These are phyloP conservation scores for Chrysosporium queenslandicum DNA, from an alignment of 2,329 filamentous ascomycete species.

Conservation along the genomic window DNA sequence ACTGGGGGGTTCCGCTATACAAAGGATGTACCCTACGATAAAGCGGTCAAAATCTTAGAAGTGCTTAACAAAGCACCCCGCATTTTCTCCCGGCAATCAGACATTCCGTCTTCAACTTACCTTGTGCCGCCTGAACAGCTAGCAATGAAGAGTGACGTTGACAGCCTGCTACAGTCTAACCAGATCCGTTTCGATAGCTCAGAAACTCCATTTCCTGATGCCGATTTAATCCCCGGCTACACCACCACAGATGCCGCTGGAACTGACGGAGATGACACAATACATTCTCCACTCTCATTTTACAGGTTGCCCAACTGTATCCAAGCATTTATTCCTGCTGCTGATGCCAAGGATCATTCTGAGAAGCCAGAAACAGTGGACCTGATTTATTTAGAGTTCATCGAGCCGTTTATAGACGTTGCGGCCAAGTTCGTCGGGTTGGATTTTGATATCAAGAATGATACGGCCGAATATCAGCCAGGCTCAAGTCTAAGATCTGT, in stretches of 20 bases:
- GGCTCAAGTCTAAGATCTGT: slow-evolving; percentile 48
- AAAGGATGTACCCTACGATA: slow-evolving; percentile 67
- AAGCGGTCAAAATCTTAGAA: slow-evolving; percentile 58
- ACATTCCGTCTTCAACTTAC: slow-evolving; percentile 19
- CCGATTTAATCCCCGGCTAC: slow-evolving; percentile 58
- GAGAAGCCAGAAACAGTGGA: slow-evolving; percentile 61
- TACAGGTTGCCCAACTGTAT: slow-evolving; percentile 77
- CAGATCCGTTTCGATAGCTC: slow-evolving; percentile 10
- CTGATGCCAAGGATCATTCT: slow-evolving; percentile 16
- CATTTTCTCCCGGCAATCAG: slow-evolving; percentile 31
- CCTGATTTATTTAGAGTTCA: slow-evolving; percentile 83
- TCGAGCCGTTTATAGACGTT: slow-evolving; percentile 68
- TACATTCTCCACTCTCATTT: slow-evolving; percentile 64
- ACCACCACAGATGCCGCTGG: slow-evolving; percentile 81
- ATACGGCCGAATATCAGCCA: slow-evolving; percentile 45
- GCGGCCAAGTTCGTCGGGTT: slow-evolving; percentile 56
- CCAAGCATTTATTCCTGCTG: slow-evolving; percentile 53
- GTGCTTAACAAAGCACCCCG: slow-evolving; percentile 50
- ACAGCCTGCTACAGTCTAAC: neutral
- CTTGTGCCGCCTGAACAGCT: slow-evolving; percentile 41
- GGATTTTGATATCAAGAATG: slow-evolving; percentile 38
- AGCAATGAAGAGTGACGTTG: slow-evolving; percentile 21
- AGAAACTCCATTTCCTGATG: slow-evolving; percentile 2
- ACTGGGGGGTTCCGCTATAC: slow-evolving; percentile 66
- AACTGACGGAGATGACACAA: slow-evolving; percentile 76